Conservation (phyloP, 1,284 basidiomycete genomes). For the Malassezia dermatis region DNA sequence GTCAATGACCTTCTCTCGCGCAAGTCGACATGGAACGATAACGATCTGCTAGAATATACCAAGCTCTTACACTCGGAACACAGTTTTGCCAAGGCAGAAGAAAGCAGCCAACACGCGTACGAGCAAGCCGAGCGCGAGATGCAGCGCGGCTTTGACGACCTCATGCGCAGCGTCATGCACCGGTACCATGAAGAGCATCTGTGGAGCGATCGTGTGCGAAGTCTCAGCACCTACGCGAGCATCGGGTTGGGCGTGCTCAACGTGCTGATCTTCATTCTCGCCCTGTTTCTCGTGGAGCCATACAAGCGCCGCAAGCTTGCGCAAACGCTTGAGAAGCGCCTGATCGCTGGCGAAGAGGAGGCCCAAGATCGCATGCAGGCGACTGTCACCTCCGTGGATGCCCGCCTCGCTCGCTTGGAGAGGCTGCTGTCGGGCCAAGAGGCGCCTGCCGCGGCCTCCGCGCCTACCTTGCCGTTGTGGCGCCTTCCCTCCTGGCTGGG, state of each 20-base stretch:
- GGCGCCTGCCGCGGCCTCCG: background rate
- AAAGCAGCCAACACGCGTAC: conserved; percentile 23
- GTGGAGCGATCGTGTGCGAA: conserved; percentile 40
- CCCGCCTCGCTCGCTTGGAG: conserved; percentile 11
- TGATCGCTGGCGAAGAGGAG: conserved; percentile 31
- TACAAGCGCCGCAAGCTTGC: conserved; percentile 44
- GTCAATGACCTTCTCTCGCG: conserved; percentile 40
- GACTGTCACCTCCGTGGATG: conserved; percentile 23
- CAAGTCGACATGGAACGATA: conserved; percentile 32
- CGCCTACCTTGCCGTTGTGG: background rate
- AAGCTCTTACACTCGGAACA: conserved; percentile 38
- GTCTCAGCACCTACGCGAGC: conserved; percentile 34
- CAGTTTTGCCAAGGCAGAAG: conserved; percentile 22
- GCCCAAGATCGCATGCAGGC: conserved; percentile 19
- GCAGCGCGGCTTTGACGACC: conserved; percentile 31
- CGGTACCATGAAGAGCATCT: conserved; percentile 45
- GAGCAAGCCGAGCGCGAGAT: conserved; percentile 29
- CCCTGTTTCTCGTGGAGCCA: conserved; percentile 44
- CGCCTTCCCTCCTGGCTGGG: background rate
- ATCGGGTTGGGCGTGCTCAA: conserved; percentile 35
- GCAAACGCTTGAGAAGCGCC: conserved; percentile 35
- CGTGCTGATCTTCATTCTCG: conserved; percentile 37
- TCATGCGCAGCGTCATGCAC: conserved; percentile 36
- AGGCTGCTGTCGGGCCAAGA: background rate
- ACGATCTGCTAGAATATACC: conserved; percentile 35